Evolutionary conservation across 202 grass and related monocot species (phyloP), one percentile per base, ranked within the genome.

Genomic region (Eragrostis tef): DNA sequence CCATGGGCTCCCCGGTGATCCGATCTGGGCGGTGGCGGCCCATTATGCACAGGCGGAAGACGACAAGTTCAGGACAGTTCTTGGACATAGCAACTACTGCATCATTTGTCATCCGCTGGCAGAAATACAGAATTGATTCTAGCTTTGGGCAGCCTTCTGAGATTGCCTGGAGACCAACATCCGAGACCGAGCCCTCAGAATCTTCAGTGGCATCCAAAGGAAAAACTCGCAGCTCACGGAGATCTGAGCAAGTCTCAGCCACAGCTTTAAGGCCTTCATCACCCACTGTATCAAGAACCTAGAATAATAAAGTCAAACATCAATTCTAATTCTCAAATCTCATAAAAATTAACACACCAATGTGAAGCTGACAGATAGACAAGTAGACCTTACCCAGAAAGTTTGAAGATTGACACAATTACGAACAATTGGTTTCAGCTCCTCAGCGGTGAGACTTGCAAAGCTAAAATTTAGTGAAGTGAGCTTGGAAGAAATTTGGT

Each of bases 31-130:
- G 87, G 80, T 80, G 81, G 27, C 89, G 84, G 11, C 88, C 90
- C 90, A 98, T 94, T 60, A 98, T 98, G 60, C 95, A 98, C 17
- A 98, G 90, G 24, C 95, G 86, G 78, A 98, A 98, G 39, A 88
- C 81, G 6, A 90, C 83, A 70, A 98, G 86, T 36, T 98, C 85
- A 71, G 92, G 90, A 72, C 95, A 91, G 57, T 98, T 98, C 52
- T 81, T 59, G 6, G 89, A 94, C 79, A 98, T 91, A 31, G 87
- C 88, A 57, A 92, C 14, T 58, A 98, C 88, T n/a, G 95, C 92
- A 45, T 27, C 70, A 88, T 98, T 98, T 54, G 92, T 98, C 95
- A 98, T 98, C n/a, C 50, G 86, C 45, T 88, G 88, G 82, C 95
- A 98, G 49, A 98, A 98, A 74, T 93, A 95, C 7, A 98, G 92